These are phyloP conservation scores for Xylaria flabelliformis DNA, from an alignment of 495 filamentous ascomycete genomes.

Conservation along the genomic window DNA sequence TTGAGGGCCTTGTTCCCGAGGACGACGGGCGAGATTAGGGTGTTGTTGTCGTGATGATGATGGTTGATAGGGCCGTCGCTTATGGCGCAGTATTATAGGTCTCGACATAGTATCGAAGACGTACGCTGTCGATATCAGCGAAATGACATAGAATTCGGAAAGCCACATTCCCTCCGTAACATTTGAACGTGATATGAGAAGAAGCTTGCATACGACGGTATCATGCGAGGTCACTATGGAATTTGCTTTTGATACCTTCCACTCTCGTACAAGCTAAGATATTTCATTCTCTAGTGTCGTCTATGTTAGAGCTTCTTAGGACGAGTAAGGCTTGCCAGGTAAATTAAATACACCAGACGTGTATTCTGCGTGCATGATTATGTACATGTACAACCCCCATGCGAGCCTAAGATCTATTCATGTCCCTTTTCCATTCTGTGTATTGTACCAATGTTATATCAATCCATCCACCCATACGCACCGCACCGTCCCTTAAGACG, in stretches of 20 bases:
- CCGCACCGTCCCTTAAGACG: not conserved
- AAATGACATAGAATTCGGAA: not conserved
- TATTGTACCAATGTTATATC: not conserved
- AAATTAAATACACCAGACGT: conserved; percentile 10
- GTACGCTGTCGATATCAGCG: not conserved
- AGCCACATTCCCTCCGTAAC: not conserved
- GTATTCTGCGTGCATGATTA: not conserved
- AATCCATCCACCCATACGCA: not conserved
- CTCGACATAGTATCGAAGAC: not conserved
- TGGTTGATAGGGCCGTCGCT: not conserved
- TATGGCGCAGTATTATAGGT: not conserved
- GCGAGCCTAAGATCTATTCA: not conserved
- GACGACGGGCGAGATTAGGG: conserved; percentile 84
- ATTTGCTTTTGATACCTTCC: not conserved
- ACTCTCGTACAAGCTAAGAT: not conserved
- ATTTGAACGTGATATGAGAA: not conserved
- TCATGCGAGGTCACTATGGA: not conserved
- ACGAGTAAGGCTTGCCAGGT: not conserved
- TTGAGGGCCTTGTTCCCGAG: conserved; percentile 77
- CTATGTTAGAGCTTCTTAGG: not conserved
- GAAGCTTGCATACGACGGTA: not conserved
- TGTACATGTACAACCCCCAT: not conserved
- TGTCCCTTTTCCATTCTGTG: not conserved
- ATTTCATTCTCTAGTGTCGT: not conserved
- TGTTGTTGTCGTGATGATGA: conserved; percentile 63